Evolutionary conservation across 164 flowering plant species (phyloP).

Genomic region (Kalanchoe fedtschenkoi): DNA sequence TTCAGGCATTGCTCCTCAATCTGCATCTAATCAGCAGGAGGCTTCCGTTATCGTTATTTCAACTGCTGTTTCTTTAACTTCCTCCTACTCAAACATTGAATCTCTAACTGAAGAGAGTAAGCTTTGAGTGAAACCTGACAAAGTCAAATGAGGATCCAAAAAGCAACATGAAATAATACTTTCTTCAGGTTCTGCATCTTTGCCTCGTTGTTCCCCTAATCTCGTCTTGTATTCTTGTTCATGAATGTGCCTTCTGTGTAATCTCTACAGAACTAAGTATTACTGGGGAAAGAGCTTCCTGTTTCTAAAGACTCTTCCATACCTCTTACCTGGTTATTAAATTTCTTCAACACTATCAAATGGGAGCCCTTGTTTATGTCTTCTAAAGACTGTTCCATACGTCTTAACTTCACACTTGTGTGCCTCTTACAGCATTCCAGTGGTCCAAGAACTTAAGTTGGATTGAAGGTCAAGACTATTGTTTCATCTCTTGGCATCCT

Average conservation of each 20-base stretch:
- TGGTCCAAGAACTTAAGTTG: not conserved
- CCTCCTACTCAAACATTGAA: constrained; percentile 29
- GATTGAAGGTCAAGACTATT: not conserved
- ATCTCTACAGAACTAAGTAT: too few relatives aligned
- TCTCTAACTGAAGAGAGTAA: constrained; percentile 20
- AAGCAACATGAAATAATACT: constrained; percentile 16
- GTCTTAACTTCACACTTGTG: not conserved
- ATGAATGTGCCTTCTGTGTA: too few relatives aligned
- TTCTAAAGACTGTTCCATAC: not conserved
- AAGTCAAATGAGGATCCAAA: constrained; percentile 13
- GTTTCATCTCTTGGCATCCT: not conserved
- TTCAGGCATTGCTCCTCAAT: constrained; percentile 29
- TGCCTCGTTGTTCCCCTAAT: constrained; percentile 51
- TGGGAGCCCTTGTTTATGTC: too few relatives aligned
- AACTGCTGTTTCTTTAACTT: constrained; percentile 43
- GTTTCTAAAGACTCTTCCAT: too few relatives aligned
- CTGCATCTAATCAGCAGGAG: constrained; percentile 30
- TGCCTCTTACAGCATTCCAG: not conserved
- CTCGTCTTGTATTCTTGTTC: constrained; percentile 9
- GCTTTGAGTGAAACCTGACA: constrained; percentile 11
- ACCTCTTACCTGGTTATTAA: not conserved
- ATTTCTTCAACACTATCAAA: not conserved
- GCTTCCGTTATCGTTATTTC: constrained; percentile 31
- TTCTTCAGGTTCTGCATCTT: constrained; percentile 42
- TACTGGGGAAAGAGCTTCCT: too few relatives aligned